These are phyloP conservation scores for Exidia glandulosa DNA, from an alignment of 768 basidiomycete genomes.

Conservation along the genomic window DNA sequence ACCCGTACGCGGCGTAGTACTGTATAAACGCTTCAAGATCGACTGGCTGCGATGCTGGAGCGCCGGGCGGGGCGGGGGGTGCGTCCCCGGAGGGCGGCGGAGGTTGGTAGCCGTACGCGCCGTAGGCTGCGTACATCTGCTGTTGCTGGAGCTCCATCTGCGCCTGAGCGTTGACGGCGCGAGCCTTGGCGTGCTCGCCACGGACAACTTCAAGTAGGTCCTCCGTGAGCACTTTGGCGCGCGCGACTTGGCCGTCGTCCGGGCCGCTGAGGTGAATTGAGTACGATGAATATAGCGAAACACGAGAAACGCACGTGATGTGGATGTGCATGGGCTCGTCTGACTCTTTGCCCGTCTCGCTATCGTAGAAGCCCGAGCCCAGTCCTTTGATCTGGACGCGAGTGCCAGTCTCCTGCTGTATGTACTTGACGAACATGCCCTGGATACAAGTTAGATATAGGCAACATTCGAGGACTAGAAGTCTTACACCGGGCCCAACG, in stretches of 20 bases:
- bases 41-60: constrained; percentile 12
- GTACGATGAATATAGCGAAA: background rate
- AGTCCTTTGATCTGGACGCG: constrained; percentile 94
- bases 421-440: constrained; percentile 98
- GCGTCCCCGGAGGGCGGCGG: constrained; percentile 38
- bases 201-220: constrained; percentile 85
- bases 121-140: constrained; percentile 67
- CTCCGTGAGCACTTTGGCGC: constrained; percentile 79
- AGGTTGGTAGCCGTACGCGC: constrained; percentile 34
- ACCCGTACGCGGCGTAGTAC: constrained; percentile 3
- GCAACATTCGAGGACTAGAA: background rate
- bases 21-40: constrained; percentile 1
- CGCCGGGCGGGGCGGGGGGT: constrained; percentile 24
- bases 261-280: constrained; percentile 51
- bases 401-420: constrained; percentile 91
- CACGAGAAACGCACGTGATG: constrained; percentile 55
- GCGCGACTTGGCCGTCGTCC: constrained; percentile 75
- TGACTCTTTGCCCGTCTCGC: constrained; percentile 76
- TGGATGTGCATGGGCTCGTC: constrained; percentile 89
- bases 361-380: constrained; percentile 91
- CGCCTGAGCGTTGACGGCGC: constrained; percentile 50
- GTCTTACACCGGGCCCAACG: constrained; percentile 79
- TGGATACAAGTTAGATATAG: constrained; percentile 16
- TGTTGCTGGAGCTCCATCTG: constrained; percentile 83
- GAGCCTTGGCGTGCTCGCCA: constrained; percentile 78